Evolutionary conservation across 1,139 yeast species (phyloP).

Genomic region (Kodamaea suecica): DNA sequence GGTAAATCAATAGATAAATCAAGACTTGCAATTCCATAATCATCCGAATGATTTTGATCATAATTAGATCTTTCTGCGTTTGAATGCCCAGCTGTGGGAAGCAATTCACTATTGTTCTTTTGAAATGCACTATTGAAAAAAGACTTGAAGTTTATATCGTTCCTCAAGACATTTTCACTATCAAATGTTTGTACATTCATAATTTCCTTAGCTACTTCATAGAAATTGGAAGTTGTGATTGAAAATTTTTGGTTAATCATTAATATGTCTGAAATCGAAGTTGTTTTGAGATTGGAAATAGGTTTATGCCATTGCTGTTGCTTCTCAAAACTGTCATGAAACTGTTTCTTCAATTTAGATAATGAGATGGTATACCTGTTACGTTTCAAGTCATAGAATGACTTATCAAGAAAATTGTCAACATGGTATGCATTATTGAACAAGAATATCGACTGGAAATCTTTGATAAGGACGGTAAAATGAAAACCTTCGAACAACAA

Average conservation of each 20-base stretch:
- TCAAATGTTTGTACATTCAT: conserved; percentile 63
- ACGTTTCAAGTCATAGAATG: conserved; percentile 35
- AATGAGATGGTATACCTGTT: conserved; percentile 32
- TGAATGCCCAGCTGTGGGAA: not conserved
- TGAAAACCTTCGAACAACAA: conserved; percentile 62
- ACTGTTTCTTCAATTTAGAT: conserved; percentile 26
- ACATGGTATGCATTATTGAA: conserved; percentile 46
- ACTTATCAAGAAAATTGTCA: conserved; percentile 39
- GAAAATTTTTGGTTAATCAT: conserved; percentile 28
- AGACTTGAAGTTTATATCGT: conserved; percentile 37
- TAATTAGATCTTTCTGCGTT: conserved; percentile 1
- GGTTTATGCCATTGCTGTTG: not conserved
- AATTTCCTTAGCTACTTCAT: conserved; percentile 61
- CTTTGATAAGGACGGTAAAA: conserved; percentile 45
- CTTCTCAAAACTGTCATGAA: conserved; percentile 16
- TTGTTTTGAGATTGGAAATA: conserved; percentile 1
- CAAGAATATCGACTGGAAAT: conserved; percentile 54
- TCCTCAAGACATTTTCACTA: conserved; percentile 49
- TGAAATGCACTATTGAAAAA: conserved; percentile 38
- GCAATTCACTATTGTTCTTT: conserved; percentile 3
- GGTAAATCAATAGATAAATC: conserved; percentile 72
- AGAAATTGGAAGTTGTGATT: conserved; percentile 40
- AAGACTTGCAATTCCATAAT: conserved; percentile 38
- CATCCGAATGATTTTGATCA: conserved; percentile 49
- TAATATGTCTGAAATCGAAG: conserved; percentile 17